A percentile compares a stretch with the other conserved stretches of the same genome.
These are phyloP conservation scores for Chlorokybus atmophyticus DNA, from an alignment of 139 green algal species.

Conservation along the genomic window DNA sequence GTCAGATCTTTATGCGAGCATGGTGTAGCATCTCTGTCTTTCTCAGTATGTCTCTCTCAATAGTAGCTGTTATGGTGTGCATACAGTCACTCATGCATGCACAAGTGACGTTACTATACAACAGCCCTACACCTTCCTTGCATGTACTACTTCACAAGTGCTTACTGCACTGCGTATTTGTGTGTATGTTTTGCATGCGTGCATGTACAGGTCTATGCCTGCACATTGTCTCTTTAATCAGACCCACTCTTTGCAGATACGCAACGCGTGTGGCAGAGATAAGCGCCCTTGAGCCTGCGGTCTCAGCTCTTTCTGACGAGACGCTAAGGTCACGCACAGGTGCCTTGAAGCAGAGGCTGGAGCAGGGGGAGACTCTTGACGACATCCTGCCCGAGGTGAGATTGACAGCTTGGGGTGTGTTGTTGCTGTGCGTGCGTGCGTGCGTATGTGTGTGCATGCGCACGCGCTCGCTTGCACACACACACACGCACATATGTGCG, in stretches of 20 bases:
- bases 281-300: slow-evolving; percentile 48
- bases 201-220: background rate
- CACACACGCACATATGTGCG: background rate
- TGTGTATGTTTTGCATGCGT: too few relatives aligned
- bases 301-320: slow-evolving; percentile 51
- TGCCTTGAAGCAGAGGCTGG: slow-evolving; percentile 51
- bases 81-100: too few relatives aligned
- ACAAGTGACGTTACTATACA: too few relatives aligned
- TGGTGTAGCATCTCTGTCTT: too few relatives aligned
- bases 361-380: slow-evolving; percentile 58
- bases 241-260: slow-evolving; percentile 7
- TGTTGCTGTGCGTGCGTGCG: background rate
- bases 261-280: slow-evolving; percentile 57
- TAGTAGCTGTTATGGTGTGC: too few relatives aligned
- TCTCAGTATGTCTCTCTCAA: too few relatives aligned
- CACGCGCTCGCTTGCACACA: background rate
- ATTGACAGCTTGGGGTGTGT: background rate
- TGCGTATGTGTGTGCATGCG: background rate
- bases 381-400: slow-evolving; percentile 60
- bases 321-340: slow-evolving; percentile 65
- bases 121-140: too few relatives aligned
- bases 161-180: too few relatives aligned
- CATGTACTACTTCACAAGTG: too few relatives aligned
- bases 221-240: background rate
- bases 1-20: too few relatives aligned